phyloP scores from a whole-genome alignment of 2,329 filamentous ascomycete genomes.

The Spiromastix sp. region DNA sequence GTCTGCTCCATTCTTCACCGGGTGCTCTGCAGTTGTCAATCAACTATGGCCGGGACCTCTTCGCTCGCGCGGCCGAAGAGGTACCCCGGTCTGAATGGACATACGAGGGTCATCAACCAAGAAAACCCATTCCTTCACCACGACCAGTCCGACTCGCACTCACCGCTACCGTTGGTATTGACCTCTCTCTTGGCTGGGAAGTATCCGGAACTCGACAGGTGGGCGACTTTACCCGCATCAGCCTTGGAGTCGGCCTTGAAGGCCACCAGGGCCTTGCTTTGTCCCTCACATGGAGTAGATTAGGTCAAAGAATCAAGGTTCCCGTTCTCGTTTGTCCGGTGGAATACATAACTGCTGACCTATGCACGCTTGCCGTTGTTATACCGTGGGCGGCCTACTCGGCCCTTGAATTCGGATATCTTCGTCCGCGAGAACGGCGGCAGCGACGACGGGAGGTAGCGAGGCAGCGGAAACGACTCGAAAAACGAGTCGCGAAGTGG shows the following conservation, averaged over 20 bases:
- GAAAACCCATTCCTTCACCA: constrained; percentile 18
- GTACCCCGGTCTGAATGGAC: constrained; percentile 30
- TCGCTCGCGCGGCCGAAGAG: constrained; percentile 23
- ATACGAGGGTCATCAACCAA: constrained; percentile 27
- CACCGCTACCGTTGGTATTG: constrained; percentile 15
- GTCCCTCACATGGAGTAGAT: constrained; percentile 29
- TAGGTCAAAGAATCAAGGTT: constrained; percentile 30
- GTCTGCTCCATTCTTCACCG: constrained; percentile 21
- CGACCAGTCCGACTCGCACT: constrained; percentile 28
- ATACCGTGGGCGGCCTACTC: constrained; percentile 31
- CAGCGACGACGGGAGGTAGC: constrained; percentile 24
- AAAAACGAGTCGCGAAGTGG: constrained; percentile 25
- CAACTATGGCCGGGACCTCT: constrained; percentile 28
- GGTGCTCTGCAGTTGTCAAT: constrained; percentile 19
- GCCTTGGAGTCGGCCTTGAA: constrained; percentile 29
- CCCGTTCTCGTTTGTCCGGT: constrained; percentile 29
- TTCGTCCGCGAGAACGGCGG: constrained; percentile 28
- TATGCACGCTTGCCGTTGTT: constrained; percentile 25
- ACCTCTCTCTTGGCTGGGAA: constrained; percentile 23
- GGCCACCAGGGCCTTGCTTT: constrained; percentile 25
- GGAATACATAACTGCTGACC: constrained; percentile 22
- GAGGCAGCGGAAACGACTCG: constrained; percentile 27
- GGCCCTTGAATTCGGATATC: constrained; percentile 31
- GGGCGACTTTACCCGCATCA: constrained; percentile 28
- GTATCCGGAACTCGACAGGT: constrained; percentile 27